Evolutionary conservation across 2,329 filamentous ascomycete genomes (phyloP), one percentile per base, ranked within the genome.

Genomic region (Herpomyces periplanetae): DNA sequence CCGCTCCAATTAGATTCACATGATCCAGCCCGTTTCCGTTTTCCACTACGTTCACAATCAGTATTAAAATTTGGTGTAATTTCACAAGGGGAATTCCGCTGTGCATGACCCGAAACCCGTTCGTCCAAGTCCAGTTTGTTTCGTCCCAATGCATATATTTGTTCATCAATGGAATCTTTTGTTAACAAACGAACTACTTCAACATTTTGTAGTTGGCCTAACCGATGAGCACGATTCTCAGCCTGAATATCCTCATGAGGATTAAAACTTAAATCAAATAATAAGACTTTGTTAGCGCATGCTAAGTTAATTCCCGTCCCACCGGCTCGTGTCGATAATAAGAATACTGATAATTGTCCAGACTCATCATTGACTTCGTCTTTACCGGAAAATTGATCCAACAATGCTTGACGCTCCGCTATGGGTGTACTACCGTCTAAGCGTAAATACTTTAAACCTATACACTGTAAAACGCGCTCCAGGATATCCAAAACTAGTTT

Each of bases 181-280:
- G 65, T 65, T 20, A 96, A 62, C 1, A 96, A 48, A 12, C 71
- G 49, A 15, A 87, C 57, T 15, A 96, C 64, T 34, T 96, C 75
- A 2, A 96, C 80, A 13, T 75, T 63, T 8, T 66, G 49, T 12
- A 54, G 73, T 43, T 96, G 80, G 0, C 80, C 80, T 5, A 96
- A 66, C 7, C 80, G 62, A 39, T 96, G 80, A 0, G 80, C 80
- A 8, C 80, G 60, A 36, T 96, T 91, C 44, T 91, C 80, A 0
- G 80, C 80, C 36, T 96, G 80, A n/a, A 87, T 59, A 33, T 96
- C 80, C 28, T 91, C 75, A 34, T 96, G 80, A 0, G 80, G 80
- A 30, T 96, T 96, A 42, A 88, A 87, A n/a, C 61, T 68, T 26
- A 65, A 64, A 38, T 96, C 80, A 35, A 91, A 88, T 31, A 96